Percentiles rank a stretch among this genome's conserved stretches.
phyloP scores from a whole-genome alignment of 306 rosid genomes.

The Quercus aquifolioides region DNA sequence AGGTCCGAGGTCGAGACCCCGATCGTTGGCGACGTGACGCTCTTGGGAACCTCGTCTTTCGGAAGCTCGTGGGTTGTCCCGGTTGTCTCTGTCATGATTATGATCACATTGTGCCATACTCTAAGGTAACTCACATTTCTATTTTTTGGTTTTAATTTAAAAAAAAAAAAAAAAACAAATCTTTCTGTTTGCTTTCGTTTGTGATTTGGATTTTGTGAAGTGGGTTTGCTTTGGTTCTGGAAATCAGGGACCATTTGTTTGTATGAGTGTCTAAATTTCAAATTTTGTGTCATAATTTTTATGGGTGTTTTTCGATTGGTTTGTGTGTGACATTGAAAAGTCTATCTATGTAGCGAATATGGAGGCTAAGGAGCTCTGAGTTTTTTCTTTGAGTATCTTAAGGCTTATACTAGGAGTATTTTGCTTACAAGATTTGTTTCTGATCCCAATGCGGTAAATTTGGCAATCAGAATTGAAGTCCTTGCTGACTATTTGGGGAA shows the following conservation, averaged over 20 bases:
- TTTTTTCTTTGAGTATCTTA: no score
- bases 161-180: no score
- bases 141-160: background rate
- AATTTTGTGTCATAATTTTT: background rate
- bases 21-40: constrained; percentile 89
- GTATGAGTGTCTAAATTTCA: background rate
- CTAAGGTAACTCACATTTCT: constrained; percentile 53
- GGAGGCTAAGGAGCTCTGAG: no score
- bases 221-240: constrained; percentile 7
- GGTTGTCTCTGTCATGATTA: constrained; percentile 93
- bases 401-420: no score
- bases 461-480: no score
- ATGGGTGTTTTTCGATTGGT: background rate
- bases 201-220: background rate
- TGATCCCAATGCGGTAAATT: no score
- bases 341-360: no score
- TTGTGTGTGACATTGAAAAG: background rate
- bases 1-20: constrained; percentile 87
- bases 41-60: constrained; percentile 70
- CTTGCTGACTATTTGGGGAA: no score
- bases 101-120: constrained; percentile 82
- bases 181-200: background rate
- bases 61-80: constrained; percentile 90
- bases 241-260: background rate
- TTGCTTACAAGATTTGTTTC: no score